Base-by-base conservation (phyloP, 2,329 filamentous ascomycete genomes). In the Neurospora crassa region DNA sequence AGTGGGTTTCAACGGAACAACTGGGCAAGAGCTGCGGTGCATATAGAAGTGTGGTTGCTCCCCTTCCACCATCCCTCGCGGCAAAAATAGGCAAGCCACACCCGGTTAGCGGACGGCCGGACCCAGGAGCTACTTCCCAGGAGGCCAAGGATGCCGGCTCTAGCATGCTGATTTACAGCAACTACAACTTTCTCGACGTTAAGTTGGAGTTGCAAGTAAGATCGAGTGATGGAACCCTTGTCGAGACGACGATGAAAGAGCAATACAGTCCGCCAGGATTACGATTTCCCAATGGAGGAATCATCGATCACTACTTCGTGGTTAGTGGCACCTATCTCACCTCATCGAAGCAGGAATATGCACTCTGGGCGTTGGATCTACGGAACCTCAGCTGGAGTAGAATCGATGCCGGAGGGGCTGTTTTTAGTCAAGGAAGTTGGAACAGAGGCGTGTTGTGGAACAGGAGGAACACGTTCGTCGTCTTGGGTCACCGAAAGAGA, bases 101-200 rank as follows among this genome's bases (percentile, higher is more conserved):
- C 68, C 76, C 79, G 3, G 82, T 81, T 63, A 79, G 79, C 12
- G 75, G 79, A 11, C 74, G 74, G 18, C 80, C 83, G 59, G 85
- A 87, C 6, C 79, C 79, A 24, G 80, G 81, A 14, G 81, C 80
- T n/a, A 84, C 85, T 73, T 85, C 84, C 74, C 84, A 86, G 70
- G 87, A 90, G 74, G 80, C 83, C 4, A 84, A 85, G 40, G 88
- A 90, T 68, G 80, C 86, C 0, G 88, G 87, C 7, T 89, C 88
- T 1, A 90, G 89, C 1, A 97, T 98, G 94, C 86, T 99, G 73
- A 96, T 99, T 67, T 99, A 99, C 80, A 98, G 95, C 34, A 99
- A 99, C 79, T 99, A 99, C 82, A 98, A 99, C 81, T 99, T 99
- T 78, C 81, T 99, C 70, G 95, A 99, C 77, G 96, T 99, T 75